These are phyloP conservation scores for Penicillium sp. DNA, from an alignment of 2,329 filamentous ascomycete genomes.

Conservation along the genomic window DNA sequence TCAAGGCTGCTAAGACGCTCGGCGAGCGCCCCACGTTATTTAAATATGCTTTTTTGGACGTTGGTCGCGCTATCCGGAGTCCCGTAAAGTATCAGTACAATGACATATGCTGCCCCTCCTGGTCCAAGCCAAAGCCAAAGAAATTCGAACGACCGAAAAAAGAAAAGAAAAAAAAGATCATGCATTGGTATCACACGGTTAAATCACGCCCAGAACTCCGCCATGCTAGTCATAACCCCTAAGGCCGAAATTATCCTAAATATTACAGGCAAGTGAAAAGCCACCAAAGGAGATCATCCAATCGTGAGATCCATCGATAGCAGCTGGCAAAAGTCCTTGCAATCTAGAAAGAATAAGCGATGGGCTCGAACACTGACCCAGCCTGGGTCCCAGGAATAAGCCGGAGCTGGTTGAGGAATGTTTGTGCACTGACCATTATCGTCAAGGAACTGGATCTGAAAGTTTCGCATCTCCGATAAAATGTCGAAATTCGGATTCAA, in stretches of 20 bases:
- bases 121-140: no score
- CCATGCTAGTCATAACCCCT: conserved; percentile 21
- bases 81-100: neutral
- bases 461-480: conserved; percentile 42
- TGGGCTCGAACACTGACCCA: neutral
- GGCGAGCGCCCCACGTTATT: conserved; percentile 12
- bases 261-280: conserved; percentile 2
- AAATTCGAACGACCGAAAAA: no score
- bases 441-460: conserved; percentile 46
- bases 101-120: no score
- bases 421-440: conserved; percentile 37
- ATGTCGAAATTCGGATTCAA: conserved; percentile 47
- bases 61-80: neutral
- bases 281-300: conserved; percentile 21
- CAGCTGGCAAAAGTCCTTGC: conserved; percentile 36
- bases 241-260: conserved; percentile 5
- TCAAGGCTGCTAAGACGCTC: conserved; percentile 14
- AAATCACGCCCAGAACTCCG: conserved; percentile 18
- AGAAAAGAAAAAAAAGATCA: neutral
- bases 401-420: neutral
- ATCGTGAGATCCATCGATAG: conserved; percentile 30
- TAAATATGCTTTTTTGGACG: conserved; percentile 5
- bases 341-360: conserved; percentile 31
- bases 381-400: neutral
- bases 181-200: conserved; percentile 20